phyloP scores from a whole-genome alignment of 108 stramenopile genomes.

The Discostella stelligeroides region DNA sequence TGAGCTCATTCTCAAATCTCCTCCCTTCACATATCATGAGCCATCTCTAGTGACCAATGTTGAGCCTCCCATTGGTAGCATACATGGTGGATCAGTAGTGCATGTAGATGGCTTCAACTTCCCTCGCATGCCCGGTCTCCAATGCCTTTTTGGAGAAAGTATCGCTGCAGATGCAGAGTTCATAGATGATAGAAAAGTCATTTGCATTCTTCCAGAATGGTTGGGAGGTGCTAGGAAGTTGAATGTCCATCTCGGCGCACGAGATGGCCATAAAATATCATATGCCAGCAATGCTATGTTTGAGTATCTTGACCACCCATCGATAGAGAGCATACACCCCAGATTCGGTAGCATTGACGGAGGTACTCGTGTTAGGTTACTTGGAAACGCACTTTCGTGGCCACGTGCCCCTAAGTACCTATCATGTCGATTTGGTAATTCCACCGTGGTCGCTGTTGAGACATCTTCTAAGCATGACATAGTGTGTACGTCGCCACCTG shows the following conservation, averaged over 20 bases:
- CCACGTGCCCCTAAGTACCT: slow-evolving; percentile 19
- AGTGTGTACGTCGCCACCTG: slow-evolving; percentile 21
- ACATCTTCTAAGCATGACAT: slow-evolving; percentile 4
- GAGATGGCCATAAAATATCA: slow-evolving; percentile 4
- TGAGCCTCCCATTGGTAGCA: slow-evolving; percentile 31
- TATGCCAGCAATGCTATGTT: slow-evolving; percentile 31
- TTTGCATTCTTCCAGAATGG: slow-evolving; percentile 29
- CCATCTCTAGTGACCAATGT: slow-evolving; percentile 39
- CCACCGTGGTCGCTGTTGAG: slow-evolving; percentile 12
- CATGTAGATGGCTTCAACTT: slow-evolving; percentile 34
- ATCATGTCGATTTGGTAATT: slow-evolving; percentile 45
- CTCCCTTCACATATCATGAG: slow-evolving; percentile 25
- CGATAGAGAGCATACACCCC: slow-evolving; percentile 27
- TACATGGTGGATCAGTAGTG: slow-evolving; percentile 34
- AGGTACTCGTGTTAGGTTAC: slow-evolving; percentile 29
- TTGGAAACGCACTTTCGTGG: slow-evolving; percentile 26
- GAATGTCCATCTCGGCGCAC: slow-evolving; percentile 20
- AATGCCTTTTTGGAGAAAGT: slow-evolving; percentile 34
- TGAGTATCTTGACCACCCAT: slow-evolving; percentile 34
- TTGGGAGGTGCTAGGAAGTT: slow-evolving; percentile 18
- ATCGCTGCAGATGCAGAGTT: slow-evolving; percentile 18
- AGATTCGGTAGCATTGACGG: slow-evolving; percentile 30
- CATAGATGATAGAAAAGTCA: slow-evolving; percentile 19
- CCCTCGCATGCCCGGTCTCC: slow-evolving; percentile 28
- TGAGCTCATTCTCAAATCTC: neutral